Evolutionary conservation across 2,329 filamentous ascomycete genomes (phyloP), one percentile per base, ranked within the genome.

Genomic region (Arthrobotrys sinensis): DNA sequence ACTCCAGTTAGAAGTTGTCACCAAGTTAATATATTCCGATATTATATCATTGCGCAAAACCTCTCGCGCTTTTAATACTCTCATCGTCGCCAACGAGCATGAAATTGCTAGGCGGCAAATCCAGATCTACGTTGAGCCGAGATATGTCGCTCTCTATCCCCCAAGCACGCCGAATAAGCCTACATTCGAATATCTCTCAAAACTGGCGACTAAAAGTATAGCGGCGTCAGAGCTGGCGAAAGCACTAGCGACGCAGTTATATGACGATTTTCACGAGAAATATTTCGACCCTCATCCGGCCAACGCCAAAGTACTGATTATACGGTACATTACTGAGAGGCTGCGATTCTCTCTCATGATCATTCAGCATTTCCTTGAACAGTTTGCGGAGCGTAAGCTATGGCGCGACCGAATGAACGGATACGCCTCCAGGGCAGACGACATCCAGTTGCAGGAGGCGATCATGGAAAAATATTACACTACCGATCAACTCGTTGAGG

Each of bases 391-490:
- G 53, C 67, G 75, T 6, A 78, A 78, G 7, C 62, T 72, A 32
- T 40, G 75, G 45, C 62, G 65, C 55, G 75, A 78, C 32, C 55
- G 67, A 12, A 19, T 57, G 7, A 78, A 67, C 16, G 75, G 75
- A 48, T 78, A 45, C 19, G 36, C 75, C 24, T 71, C 75, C 12
- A 16, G 67, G 21, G 62, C 67, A 2, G 75, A 78, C 63, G 75
- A 78, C 28, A 78, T 78, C 14, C 67, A 67, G 48, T 36, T 78
- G 7, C 75, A 78, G 14, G 75, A 78, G 28, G 75, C 75, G 5
- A 78, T 78, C 43, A 57, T 78, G 63, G 75, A 78, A 57, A 78
- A 78, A 64, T 78, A 78, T 36, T 78, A 78, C 21, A 78, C 75
- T 3, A 72, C 45, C 8, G 75, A 78, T n/a, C 75, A 78, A 28